These are phyloP conservation scores for Neospora caninum DNA, from an alignment of 169 alveolate species.

Conservation along the genomic window DNA sequence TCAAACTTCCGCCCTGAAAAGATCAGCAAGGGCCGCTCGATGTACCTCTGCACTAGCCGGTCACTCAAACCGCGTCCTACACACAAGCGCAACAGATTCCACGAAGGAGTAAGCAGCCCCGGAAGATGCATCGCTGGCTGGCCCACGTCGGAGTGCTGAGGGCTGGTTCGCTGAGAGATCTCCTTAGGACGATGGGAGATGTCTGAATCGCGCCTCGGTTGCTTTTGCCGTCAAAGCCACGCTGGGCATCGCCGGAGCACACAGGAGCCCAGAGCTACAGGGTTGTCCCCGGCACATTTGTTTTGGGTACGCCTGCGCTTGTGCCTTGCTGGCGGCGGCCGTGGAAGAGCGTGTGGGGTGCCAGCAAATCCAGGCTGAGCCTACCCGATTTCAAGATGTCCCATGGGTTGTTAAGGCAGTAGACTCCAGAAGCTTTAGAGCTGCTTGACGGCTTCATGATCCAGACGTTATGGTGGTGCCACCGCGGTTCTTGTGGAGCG, in stretches of 20 bases:
- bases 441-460: conserved; percentile 62
- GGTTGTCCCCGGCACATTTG: too few relatives aligned
- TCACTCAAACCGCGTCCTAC: conserved; percentile 81
- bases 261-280: too few relatives aligned
- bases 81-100: not conserved
- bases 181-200: not conserved
- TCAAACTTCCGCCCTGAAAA: conserved; percentile 93
- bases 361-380: too few relatives aligned
- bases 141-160: too few relatives aligned
- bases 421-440: conserved; percentile 49
- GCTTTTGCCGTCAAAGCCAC: not conserved
- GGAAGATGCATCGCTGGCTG: too few relatives aligned
- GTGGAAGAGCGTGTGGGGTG: too few relatives aligned
- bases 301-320: too few relatives aligned
- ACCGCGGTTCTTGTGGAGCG: not conserved
- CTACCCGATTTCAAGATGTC: conserved; percentile 53
- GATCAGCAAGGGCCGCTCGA: conserved; percentile 90
- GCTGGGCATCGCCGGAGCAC: too few relatives aligned
- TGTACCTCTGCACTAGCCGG: conserved; percentile 90
- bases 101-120: not conserved
- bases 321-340: too few relatives aligned
- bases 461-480: conserved; percentile 50
- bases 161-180: too few relatives aligned
- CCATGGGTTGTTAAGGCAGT: conserved; percentile 48
- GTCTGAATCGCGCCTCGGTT: not conserved